Evolutionary conservation across 23 red algal species (phyloP).

Genomic region (Rhodosorus marinus): DNA sequence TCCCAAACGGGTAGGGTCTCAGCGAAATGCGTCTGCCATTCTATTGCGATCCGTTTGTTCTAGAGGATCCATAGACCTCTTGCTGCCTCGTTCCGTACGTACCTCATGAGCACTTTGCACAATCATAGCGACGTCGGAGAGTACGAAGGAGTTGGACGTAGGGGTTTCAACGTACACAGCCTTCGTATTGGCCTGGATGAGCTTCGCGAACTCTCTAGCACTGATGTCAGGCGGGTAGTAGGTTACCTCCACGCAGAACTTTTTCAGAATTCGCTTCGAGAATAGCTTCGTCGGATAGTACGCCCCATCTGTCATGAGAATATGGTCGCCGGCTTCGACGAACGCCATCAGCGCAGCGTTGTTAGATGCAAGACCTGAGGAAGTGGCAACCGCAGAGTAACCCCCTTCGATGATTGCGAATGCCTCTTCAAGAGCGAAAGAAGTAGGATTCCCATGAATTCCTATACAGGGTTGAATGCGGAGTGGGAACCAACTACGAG

Average conservation of each 20-base stretch:
- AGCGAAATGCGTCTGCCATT: too few relatives aligned
- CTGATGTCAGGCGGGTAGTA: slow-evolving; percentile 54
- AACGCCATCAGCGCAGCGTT: slow-evolving; percentile 84
- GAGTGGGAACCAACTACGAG: too few relatives aligned
- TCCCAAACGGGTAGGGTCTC: too few relatives aligned
- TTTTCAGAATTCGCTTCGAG: slow-evolving; percentile 62
- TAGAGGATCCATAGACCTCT: too few relatives aligned
- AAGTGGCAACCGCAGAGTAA: slow-evolving; percentile 58
- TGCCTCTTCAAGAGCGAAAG: slow-evolving; percentile 87
- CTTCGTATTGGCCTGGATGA: slow-evolving; percentile 39
- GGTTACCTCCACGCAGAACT: slow-evolving; percentile 67
- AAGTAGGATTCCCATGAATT: slow-evolving; percentile 83
- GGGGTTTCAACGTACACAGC: slow-evolving; percentile 70
- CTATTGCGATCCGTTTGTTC: too few relatives aligned
- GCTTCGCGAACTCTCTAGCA: slow-evolving; percentile 12
- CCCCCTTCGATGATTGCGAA: slow-evolving; percentile 80
- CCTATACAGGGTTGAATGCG: too few relatives aligned
- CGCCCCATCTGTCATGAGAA: slow-evolving; percentile 77
- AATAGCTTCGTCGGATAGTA: slow-evolving; percentile 82
- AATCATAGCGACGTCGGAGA: slow-evolving; percentile 66
- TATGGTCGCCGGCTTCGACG: slow-evolving; percentile 70
- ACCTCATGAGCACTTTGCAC: slow-evolving; percentile 33
- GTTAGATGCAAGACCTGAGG: slow-evolving; percentile 72
- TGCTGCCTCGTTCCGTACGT: too few relatives aligned
- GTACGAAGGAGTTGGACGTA: slow-evolving; percentile 66